These are phyloP conservation scores for Cryoendolithus antarcticus DNA, from an alignment of 2,329 filamentous ascomycete genomes.

Conservation along the genomic window DNA sequence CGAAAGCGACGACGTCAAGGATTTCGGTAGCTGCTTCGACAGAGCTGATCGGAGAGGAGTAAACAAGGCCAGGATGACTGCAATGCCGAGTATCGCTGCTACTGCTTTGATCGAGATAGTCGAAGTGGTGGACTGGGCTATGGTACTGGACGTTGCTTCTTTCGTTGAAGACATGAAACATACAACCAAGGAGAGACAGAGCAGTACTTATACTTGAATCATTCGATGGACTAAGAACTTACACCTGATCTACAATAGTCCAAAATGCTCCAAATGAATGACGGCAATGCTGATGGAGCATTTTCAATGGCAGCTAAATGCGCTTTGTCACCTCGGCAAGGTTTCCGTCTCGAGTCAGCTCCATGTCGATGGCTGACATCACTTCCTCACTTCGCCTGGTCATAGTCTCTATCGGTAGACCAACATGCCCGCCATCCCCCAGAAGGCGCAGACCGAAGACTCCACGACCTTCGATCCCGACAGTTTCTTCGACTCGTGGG, in stretches of 20 bases:
- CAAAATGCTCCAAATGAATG: too few species aligned
- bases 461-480: slow-evolving; percentile 35
- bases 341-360: not conserved
- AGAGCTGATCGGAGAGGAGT: slow-evolving; percentile 26
- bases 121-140: slow-evolving; percentile 2
- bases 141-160: slow-evolving; percentile 2
- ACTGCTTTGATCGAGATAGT: slow-evolving; percentile 13
- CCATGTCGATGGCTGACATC: not conserved
- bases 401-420: not conserved
- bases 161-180: slow-evolving; percentile 11
- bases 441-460: slow-evolving; percentile 25
- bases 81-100: slow-evolving; percentile 20
- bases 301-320: too few species aligned
- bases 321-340: not conserved
- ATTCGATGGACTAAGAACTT: too few species aligned
- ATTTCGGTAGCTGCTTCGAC: slow-evolving; percentile 22
- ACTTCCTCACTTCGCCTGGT: not conserved
- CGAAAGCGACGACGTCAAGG: slow-evolving; percentile 9
- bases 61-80: slow-evolving; percentile 35
- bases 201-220: slow-evolving; percentile 6
- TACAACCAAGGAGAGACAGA: not conserved
- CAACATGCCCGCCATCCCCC: slow-evolving; percentile 20
- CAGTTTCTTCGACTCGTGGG: slow-evolving; percentile 32
- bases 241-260: too few species aligned
- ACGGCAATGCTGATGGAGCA: too few species aligned